These are phyloP conservation scores for Agaricus blazei DNA, from an alignment of 768 basidiomycete species.

Conservation along the genomic window DNA sequence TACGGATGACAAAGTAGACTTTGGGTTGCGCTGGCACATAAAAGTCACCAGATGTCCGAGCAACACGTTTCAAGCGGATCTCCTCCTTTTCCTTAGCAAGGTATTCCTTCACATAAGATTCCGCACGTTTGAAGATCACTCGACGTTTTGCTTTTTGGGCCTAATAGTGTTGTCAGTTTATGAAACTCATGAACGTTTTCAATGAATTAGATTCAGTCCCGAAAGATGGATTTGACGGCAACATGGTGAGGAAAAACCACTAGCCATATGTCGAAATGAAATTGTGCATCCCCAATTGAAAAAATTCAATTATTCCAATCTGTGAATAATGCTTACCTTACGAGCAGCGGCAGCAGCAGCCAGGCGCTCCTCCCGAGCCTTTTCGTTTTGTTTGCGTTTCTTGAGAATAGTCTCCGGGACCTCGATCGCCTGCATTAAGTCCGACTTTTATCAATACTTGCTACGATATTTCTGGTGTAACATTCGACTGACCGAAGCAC, in stretches of 20 bases:
- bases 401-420: conserved; percentile 99
- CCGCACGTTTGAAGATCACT: conserved; percentile 99
- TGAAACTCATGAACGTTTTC: background rate
- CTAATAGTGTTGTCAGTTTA: conserved; percentile 34
- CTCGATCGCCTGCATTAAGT: conserved; percentile 68
- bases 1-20: conserved; percentile 96
- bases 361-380: conserved; percentile 90
- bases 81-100: conserved; percentile 90
- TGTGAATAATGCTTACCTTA: conserved; percentile 59
- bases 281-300: conserved; percentile 72
- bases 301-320: background rate
- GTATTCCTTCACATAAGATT: conserved; percentile 98
- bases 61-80: conserved; percentile 90
- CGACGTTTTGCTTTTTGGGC: conserved; percentile 88
- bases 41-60: conserved; percentile 89
- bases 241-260: conserved; percentile 46
- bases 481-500: conserved; percentile 46
- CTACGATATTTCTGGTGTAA: conserved; percentile 11
- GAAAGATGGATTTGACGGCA: conserved; percentile 91
- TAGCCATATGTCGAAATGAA: conserved; percentile 76
- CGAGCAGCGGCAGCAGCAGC: conserved; percentile 78
- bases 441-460: conserved; percentile 18
- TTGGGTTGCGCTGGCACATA: conserved; percentile 97
- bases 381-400: conserved; percentile 98
- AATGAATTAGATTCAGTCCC: conserved; percentile 58